Percentiles rank a stretch among this genome's conserved stretches.
Evolutionary conservation across 148 eudicot species (phyloP).

Genomic region (Cornus florida): DNA sequence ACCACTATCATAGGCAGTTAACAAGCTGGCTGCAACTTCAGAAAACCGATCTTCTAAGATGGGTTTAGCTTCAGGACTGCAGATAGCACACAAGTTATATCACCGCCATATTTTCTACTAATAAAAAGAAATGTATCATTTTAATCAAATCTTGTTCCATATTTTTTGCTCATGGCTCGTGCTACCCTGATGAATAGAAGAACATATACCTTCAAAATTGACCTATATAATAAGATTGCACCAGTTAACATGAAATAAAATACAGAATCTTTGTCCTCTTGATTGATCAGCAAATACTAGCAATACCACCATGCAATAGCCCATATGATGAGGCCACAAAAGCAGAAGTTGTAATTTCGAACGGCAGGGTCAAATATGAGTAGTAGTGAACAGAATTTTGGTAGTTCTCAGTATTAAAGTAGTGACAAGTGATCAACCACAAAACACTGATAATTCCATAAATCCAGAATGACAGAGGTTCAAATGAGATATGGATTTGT

Average conservation of each 20-base stretch:
- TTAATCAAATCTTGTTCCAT: neutral
- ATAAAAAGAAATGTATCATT: neutral
- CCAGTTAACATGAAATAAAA: neutral
- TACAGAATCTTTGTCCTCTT: neutral
- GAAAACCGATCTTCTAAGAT: conserved; percentile 73
- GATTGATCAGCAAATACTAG: neutral
- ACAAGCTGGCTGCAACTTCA: conserved; percentile 64
- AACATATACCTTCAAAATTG: neutral
- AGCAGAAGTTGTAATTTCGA: too few species aligned
- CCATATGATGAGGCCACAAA: too few species aligned
- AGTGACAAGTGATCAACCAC: too few species aligned
- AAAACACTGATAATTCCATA: too few species aligned
- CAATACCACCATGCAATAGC: too few species aligned
- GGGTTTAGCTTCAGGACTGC: conserved; percentile 77
- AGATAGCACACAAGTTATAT: conserved; percentile 4
- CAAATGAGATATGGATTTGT: too few species aligned
- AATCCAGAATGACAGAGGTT: too few species aligned
- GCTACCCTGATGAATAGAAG: neutral
- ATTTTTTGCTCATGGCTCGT: neutral
- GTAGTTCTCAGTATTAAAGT: too few species aligned
- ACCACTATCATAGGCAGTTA: conserved; percentile 78
- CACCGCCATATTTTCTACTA: neutral
- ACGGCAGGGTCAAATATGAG: too few species aligned
- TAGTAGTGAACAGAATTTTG: too few species aligned
- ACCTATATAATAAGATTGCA: neutral